A percentile compares a stretch with the other conserved stretches of the same genome.
These are phyloP conservation scores for Hemileccinum rubropunctum DNA, from an alignment of 768 basidiomycete genomes.

Conservation along the genomic window DNA sequence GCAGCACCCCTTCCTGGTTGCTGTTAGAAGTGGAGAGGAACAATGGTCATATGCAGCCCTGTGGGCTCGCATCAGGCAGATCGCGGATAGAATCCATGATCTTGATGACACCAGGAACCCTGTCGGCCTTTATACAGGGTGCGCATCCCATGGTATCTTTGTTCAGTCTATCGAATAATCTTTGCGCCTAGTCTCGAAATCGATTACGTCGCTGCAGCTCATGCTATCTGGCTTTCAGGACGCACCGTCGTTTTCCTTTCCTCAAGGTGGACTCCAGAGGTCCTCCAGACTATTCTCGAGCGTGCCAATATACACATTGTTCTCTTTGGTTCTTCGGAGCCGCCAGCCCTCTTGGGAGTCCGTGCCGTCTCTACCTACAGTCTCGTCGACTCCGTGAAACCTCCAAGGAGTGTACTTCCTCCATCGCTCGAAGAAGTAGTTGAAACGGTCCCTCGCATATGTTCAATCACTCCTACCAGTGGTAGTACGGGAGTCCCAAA, in stretches of 20 bases:
- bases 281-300: constrained; percentile 22
- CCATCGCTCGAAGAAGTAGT: constrained; percentile 21
- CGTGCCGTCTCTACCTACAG: constrained; percentile 17
- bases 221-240: constrained; percentile 29
- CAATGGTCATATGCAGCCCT: constrained; percentile 31
- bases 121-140: constrained; percentile 29
- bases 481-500: constrained; percentile 32
- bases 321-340: constrained; percentile 18
- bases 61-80: constrained; percentile 28
- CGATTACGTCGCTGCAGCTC: constrained; percentile 28
- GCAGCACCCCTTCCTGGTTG: constrained; percentile 21
- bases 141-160: not conserved
- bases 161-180: not conserved
- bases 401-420: constrained; percentile 6
- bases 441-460: constrained; percentile 19
- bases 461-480: constrained; percentile 27
- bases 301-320: constrained; percentile 23
- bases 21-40: constrained; percentile 17
- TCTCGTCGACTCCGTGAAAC: constrained; percentile 9
- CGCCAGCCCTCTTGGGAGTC: constrained; percentile 8
- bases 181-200: constrained; percentile 24
- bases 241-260: constrained; percentile 28
- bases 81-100: constrained; percentile 7
- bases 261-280: constrained; percentile 28
- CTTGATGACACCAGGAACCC: constrained; percentile 16